phyloP scores from a whole-genome alignment of 2,329 filamentous ascomycete genomes.

The Pseudocercospora fuligena region DNA sequence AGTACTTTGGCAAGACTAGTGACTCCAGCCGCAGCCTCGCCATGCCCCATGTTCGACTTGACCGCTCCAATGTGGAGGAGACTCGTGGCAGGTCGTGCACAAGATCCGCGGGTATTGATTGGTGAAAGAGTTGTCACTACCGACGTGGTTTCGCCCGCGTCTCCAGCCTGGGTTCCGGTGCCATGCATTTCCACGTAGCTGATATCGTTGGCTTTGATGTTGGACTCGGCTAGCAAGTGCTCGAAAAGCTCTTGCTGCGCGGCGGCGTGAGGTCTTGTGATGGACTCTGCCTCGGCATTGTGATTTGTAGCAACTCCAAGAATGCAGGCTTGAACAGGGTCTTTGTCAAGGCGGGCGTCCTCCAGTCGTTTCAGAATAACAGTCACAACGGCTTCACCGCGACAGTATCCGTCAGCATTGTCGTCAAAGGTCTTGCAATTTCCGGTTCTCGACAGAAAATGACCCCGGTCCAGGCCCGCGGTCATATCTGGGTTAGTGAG shows the following conservation, averaged over 20 bases:
- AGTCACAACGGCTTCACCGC: slow-evolving; percentile 36
- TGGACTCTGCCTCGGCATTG: slow-evolving; percentile 78
- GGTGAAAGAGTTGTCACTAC: slow-evolving; percentile 22
- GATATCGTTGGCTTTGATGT: slow-evolving; percentile 71
- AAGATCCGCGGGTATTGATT: slow-evolving; percentile 47
- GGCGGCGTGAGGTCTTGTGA: slow-evolving; percentile 79
- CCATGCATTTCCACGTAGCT: slow-evolving; percentile 28
- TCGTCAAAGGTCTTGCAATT: slow-evolving; percentile 36
- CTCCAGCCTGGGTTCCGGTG: slow-evolving; percentile 29
- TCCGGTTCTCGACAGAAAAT: slow-evolving; percentile 28
- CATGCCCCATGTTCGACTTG: slow-evolving; percentile 40
- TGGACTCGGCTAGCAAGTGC: slow-evolving; percentile 71
- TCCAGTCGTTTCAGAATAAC: slow-evolving; percentile 46
- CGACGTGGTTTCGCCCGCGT: slow-evolving; percentile 25
- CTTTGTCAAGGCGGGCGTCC: slow-evolving; percentile 75
- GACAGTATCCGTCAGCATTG: slow-evolving; percentile 44
- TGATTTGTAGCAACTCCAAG: slow-evolving; percentile 78
- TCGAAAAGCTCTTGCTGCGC: slow-evolving; percentile 75
- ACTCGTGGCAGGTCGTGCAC: slow-evolving; percentile 33
- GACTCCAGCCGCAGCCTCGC: slow-evolving; percentile 41
- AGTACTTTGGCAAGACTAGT: slow-evolving; percentile 69
- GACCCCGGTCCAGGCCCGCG: slow-evolving; percentile 30
- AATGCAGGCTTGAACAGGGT: slow-evolving; percentile 72
- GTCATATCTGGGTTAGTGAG: slow-evolving; percentile 27
- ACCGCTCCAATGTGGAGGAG: slow-evolving; percentile 33